A percentile compares a stretch with the other conserved stretches of the same genome.
Evolutionary conservation across 2,329 filamentous ascomycete species (phyloP).

Genomic region (Akanthomyces uredinophilus): DNA sequence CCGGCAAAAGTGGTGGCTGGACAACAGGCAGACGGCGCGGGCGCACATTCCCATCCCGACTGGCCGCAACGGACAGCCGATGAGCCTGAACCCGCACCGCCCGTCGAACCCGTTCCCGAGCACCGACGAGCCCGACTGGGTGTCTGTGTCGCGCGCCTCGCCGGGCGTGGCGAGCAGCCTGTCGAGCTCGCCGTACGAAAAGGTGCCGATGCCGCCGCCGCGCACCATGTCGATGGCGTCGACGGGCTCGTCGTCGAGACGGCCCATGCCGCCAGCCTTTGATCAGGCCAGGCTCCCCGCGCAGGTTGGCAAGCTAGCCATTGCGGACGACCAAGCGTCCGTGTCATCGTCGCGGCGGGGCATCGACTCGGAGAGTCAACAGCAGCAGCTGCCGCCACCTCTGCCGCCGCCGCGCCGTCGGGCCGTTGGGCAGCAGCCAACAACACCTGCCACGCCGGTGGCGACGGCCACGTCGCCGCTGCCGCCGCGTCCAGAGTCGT

Average conservation of each 20-base stretch:
- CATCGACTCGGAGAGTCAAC: slow-evolving; percentile 3
- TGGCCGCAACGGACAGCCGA: slow-evolving; percentile 43
- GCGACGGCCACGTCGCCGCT: slow-evolving; percentile 31
- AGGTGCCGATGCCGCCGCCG: slow-evolving; percentile 48
- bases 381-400: slow-evolving; percentile 25
- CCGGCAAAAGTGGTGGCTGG: slow-evolving; percentile 65
- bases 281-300: slow-evolving; percentile 42
- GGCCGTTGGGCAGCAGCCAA: slow-evolving; percentile 23
- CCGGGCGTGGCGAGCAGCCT: slow-evolving; percentile 52
- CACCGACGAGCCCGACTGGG: slow-evolving; percentile 78
- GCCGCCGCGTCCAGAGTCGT: slow-evolving; percentile 29
- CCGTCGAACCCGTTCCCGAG: slow-evolving; percentile 76
- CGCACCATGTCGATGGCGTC: slow-evolving; percentile 37
- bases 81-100: slow-evolving; percentile 66
- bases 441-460: slow-evolving; percentile 17
- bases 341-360: background rate
- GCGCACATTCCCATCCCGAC: slow-evolving; percentile 64
- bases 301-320: slow-evolving; percentile 40
- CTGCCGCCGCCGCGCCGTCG: slow-evolving; percentile 21
- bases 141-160: slow-evolving; percentile 49
- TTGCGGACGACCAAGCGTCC: slow-evolving; percentile 31
- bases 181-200: slow-evolving; percentile 55
- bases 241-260: slow-evolving; percentile 37
- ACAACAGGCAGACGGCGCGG: slow-evolving; percentile 68
- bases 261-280: slow-evolving; percentile 46